Base-by-base conservation (phyloP, 805 yeast species). In the Wickerhamomyces canadensis region DNA sequence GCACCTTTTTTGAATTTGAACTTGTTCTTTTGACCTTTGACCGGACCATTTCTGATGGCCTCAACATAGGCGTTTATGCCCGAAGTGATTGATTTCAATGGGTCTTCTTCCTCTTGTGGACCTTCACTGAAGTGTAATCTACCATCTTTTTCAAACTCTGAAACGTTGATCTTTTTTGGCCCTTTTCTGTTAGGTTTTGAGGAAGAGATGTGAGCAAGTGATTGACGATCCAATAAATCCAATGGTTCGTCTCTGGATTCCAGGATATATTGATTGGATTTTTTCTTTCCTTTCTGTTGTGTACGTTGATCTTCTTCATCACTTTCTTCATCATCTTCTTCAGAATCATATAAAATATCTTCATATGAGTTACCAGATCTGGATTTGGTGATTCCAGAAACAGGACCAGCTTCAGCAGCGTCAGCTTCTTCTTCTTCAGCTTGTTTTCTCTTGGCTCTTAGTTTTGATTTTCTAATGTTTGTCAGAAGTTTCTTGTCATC, bases 11-110 rank as follows among this genome's bases (percentile, higher is more conserved):
- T 85, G 67, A 78, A 91, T 64, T 88, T 91, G 71, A 91, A 75
- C 65, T 78, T 87, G 62, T 89, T 89, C 66, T 77, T 78, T 68
- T 86, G 96, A 41, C 97, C 96, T 62, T 96, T 81, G 4, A 88
- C 78, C 22, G 98, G 98, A 18, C 93, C 97, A 51, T 83, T 84
- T 59, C 77, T 82, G 18, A 93, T 87, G 6, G 98, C 98, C 44
- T 88, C 96, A 47, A 88, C 75, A 58, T 93, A 93, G 0, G 97
- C 98, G 55, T 84, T 84, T 47, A 91, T 76, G 14, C 96, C 95
- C 32, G 64, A 63, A 5, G 72, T 64, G 27, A 68, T 62, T 13
- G 68, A 46, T 37, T 58, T 55, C 41, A 72, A 57, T 39, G 72
- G 76, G 51, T 76, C 82, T 31, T 70, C 70, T 4, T 62, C 74